These are phyloP conservation scores for Blastomyces percursus DNA, from an alignment of 2,329 filamentous ascomycete genomes.

Conservation along the genomic window DNA sequence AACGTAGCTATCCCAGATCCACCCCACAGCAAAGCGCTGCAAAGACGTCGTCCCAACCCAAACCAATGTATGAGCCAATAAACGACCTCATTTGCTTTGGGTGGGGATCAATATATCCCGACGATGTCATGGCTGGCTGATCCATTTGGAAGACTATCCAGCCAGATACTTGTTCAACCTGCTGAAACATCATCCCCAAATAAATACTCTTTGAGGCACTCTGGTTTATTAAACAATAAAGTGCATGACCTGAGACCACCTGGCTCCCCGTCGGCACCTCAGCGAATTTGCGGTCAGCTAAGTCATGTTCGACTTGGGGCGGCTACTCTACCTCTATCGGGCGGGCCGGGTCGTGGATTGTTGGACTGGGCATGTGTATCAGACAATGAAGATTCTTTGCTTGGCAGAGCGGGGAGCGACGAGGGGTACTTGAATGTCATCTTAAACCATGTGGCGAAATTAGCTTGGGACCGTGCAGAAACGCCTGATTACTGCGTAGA, in stretches of 20 bases:
- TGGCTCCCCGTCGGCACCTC: neutral
- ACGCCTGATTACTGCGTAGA: neutral
- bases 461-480: neutral
- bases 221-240: neutral
- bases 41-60: neutral
- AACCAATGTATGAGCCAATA: neutral
- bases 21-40: neutral
- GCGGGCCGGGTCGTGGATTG: neutral
- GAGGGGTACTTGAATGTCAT: neutral
- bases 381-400: neutral
- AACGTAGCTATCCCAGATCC: neutral
- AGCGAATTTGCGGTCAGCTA: neutral
- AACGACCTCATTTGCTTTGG: neutral
- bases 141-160: too few species aligned
- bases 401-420: neutral
- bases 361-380: neutral
- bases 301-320: neutral
- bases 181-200: neutral
- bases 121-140: neutral
- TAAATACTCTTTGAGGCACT: neutral
- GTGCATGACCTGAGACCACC: neutral
- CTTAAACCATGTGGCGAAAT: neutral
- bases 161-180: neutral
- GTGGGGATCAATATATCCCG: neutral
- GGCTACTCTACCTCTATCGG: neutral